A percentile compares a stretch with the other conserved stretches of the same genome.
These are phyloP conservation scores for Neopestalotiopsis clavispora DNA, from an alignment of 2,329 filamentous ascomycete species.

Conservation along the genomic window DNA sequence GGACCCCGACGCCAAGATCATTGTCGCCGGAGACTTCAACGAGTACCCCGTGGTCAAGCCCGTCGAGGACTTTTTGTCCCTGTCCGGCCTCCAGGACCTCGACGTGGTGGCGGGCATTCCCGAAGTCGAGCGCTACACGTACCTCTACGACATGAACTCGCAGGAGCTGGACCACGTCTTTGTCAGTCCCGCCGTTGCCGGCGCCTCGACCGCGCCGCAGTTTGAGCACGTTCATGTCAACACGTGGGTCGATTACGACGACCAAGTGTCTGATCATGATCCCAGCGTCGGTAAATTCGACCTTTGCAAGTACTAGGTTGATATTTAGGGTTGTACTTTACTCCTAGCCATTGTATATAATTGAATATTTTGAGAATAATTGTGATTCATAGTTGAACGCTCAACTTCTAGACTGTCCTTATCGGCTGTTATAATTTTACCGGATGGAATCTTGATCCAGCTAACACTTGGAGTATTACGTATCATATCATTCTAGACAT, in stretches of 20 bases:
- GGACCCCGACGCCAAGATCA: conserved; percentile 61
- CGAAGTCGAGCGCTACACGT: conserved; percentile 69
- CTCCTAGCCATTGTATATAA: not conserved
- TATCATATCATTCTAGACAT: too few species aligned
- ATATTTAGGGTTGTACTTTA: too few species aligned
- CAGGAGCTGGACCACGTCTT: conserved; percentile 76
- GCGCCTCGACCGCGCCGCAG: conserved; percentile 38
- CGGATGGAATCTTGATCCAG: too few species aligned
- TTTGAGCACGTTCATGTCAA: conserved; percentile 76
- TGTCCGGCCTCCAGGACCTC: conserved; percentile 63
- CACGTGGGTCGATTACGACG: conserved; percentile 64
- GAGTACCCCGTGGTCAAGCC: conserved; percentile 70
- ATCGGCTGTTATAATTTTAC: too few species aligned
- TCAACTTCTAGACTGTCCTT: too few species aligned
- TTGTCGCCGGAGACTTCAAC: conserved; percentile 73
- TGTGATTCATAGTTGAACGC: too few species aligned
- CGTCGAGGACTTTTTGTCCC: conserved; percentile 55
- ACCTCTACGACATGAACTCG: conserved; percentile 71
- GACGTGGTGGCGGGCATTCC: conserved; percentile 62
- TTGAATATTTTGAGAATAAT: not conserved
- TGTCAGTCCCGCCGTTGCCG: conserved; percentile 58
- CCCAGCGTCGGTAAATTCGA: conserved; percentile 68
- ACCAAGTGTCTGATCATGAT: conserved; percentile 71
- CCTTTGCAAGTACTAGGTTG: conserved; percentile 46
- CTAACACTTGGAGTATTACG: too few species aligned